Conservation (phyloP, 176 grass and related monocot genomes). For the Saccharum officinarum region DNA sequence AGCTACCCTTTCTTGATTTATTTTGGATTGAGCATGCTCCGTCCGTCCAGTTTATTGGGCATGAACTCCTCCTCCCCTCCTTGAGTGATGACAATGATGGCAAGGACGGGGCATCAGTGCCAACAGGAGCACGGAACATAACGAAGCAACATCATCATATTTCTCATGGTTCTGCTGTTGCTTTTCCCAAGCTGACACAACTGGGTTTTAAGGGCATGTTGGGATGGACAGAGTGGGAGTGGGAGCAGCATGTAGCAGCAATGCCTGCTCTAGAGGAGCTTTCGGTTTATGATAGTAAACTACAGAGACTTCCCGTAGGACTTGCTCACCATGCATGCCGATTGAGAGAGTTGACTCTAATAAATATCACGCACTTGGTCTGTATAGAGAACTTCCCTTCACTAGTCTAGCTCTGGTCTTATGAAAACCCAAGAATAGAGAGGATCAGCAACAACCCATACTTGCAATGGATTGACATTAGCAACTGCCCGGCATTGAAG, state of each 20-base stretch:
- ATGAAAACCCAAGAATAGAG: background rate
- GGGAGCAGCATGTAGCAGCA: too few species aligned
- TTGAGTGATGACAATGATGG: background rate
- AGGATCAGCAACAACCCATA: background rate
- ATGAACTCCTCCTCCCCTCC: too few species aligned
- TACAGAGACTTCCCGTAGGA: too few species aligned
- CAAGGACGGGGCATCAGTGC: background rate
- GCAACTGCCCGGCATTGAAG: accelerated
- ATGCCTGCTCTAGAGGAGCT: too few species aligned
- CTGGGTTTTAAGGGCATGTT: too few species aligned
- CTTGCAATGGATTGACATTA: background rate
- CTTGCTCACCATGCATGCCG: too few species aligned
- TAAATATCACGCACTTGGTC: background rate
- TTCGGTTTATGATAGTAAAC: accelerated
- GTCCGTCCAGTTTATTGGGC: too few species aligned
- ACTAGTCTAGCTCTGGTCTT: background rate
- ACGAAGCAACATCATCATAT: background rate
- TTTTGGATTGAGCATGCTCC: too few species aligned
- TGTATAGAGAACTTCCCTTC: slow-evolving; percentile 19
- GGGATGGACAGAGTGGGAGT: too few species aligned
- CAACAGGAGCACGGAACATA: background rate
- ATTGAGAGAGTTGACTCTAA: background rate
- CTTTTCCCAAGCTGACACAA: too few species aligned
- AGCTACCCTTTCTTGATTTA: too few species aligned
- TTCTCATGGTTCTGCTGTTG: too few species aligned